A percentile compares a stretch with the other conserved stretches of the same genome.
Conservation (phyloP, 2,329 filamentous ascomycete species). For the Orbilia blumenaviensis region DNA sequence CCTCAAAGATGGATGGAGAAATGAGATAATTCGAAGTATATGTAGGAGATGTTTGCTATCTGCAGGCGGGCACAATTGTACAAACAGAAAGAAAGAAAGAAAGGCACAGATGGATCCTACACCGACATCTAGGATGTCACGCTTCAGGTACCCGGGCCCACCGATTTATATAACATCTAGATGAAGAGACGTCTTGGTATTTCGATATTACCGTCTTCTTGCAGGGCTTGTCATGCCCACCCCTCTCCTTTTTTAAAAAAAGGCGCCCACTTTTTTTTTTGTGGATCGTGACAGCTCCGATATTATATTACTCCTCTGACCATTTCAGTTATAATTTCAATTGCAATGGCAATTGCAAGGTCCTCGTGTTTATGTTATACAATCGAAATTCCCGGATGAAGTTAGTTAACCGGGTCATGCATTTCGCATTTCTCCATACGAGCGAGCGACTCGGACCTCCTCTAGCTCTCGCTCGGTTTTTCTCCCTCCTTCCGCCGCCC, state of each 20-base stretch:
- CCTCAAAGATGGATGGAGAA: conserved; percentile 30
- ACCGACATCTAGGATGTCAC: conserved; percentile 1
- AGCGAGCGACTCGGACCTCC: conserved; percentile 21
- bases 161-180: conserved; percentile 10
- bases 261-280: not conserved
- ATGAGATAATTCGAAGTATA: not conserved
- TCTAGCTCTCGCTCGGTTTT: conserved; percentile 22
- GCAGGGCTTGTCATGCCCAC: conserved; percentile 1
- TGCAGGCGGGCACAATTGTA: not conserved
- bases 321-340: conserved; percentile 2
- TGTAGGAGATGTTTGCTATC: not conserved
- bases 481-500: conserved; percentile 37
- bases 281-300: conserved; percentile 25
- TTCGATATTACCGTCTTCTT: conserved; percentile 7
- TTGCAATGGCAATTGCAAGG: too few relatives aligned
- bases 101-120: conserved; percentile 4
- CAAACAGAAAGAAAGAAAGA: too few relatives aligned
- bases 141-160: conserved; percentile 14
- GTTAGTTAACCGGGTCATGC: conserved; percentile 35
- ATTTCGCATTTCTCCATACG: conserved; percentile 49
- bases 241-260: conserved; percentile 12
- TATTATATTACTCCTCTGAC: conserved; percentile 13
- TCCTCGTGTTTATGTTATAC: conserved; percentile 41
- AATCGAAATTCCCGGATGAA: conserved; percentile 26
- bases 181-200: not conserved